phyloP scores from a whole-genome alignment of 2,329 filamentous ascomycete species.

The Setomelanomma holmii region DNA sequence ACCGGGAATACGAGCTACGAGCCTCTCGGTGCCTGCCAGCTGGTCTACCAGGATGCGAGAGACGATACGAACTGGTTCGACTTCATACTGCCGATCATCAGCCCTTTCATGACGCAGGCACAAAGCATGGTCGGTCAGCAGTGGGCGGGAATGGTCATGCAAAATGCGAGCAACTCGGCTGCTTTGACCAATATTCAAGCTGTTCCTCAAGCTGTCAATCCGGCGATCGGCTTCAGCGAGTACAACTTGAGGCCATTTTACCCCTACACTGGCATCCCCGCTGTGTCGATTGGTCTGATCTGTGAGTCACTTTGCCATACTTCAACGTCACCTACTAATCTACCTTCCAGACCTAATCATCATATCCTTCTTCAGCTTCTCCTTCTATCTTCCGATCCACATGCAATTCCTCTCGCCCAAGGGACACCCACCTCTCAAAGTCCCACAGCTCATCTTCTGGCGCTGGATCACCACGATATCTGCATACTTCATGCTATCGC shows the following conservation, averaged over 20 bases:
- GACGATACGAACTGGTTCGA: constrained; percentile 63
- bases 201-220: constrained; percentile 62
- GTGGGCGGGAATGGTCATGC: constrained; percentile 53
- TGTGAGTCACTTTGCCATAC: constrained; percentile 37
- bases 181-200: constrained; percentile 53
- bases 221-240: constrained; percentile 62
- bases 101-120: constrained; percentile 56
- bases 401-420: constrained; percentile 63
- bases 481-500: constrained; percentile 67
- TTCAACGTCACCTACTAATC: neutral
- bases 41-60: constrained; percentile 63
- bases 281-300: constrained; percentile 69
- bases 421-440: constrained; percentile 64
- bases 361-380: constrained; percentile 70
- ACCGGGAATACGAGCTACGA: constrained; percentile 66
- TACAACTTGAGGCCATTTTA: constrained; percentile 67
- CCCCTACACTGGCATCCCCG: constrained; percentile 62
- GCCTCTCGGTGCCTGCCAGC: constrained; percentile 64
- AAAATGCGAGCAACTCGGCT: constrained; percentile 51
- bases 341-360: constrained; percentile 62
- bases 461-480: constrained; percentile 63
- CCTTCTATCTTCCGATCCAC: constrained; percentile 70
- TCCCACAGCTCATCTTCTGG: constrained; percentile 65
- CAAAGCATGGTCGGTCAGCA: constrained; percentile 56
- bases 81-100: constrained; percentile 62